Base-by-base conservation (phyloP, 306 rosid genomes). In the Coriaria nepalensis region DNA sequence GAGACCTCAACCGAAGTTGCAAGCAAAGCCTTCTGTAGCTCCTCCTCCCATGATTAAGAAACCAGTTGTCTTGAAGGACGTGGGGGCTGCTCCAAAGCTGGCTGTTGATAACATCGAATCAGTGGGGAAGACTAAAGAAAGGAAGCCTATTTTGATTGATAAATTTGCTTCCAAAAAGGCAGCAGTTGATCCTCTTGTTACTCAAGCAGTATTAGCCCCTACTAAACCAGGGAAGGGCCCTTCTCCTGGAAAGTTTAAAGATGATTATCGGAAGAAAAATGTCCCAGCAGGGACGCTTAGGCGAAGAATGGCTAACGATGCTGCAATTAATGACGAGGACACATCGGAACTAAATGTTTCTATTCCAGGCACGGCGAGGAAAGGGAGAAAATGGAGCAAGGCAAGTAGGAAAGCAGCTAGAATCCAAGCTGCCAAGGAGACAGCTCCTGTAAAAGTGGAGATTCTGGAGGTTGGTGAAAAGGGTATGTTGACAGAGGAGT, bases 301-400 rank as follows among this genome's bases (percentile, higher is more conserved):
- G 58, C 77, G 94, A 68, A 78, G 87, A 47, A 54, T 66, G 50
- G 53, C 69, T 44, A 7, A 73, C n/a, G 63, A 61, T 14, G 76
- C 59, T 47, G 79, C 44, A 50, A 70, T 68, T 64, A 59, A 55
- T 33, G 86, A 83, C 29, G 93, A 84, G 49, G 93, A 78, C 9
- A 46, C 86, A 1, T 79, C 80, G 5, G 87, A 79, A 58, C 81
- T 79, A 41, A 63, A 67, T 64, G 90, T 82, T 52, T 73, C 88
- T 43, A 79, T 85, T 64, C 76, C 79, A 47, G 82, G 93, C 37
- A 68, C 78, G 8, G 70, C 63, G 50, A 77, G 98, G 66, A 90
- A 85, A 78, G 98, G 98, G 60, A 75, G 95, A 73, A 90, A 82
- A 69, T 85, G 95, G 98, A 90, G 79, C 61, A 90, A 90, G 81